Base-by-base conservation (phyloP, 2,329 filamentous ascomycete genomes). In the Fusarium paranaense region DNA sequence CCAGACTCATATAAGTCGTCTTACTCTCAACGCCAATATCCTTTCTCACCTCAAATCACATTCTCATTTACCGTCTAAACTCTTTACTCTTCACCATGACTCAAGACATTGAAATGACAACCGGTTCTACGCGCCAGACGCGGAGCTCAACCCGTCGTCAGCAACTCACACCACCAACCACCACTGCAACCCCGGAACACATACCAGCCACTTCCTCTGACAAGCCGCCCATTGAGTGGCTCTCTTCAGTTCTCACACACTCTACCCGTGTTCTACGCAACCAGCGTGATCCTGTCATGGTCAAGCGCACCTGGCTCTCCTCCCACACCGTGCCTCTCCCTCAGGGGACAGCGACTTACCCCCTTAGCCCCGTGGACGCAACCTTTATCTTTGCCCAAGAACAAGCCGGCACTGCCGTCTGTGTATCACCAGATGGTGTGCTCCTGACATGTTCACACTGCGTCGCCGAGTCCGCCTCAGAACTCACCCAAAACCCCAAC, bases 361-460 rank as follows among this genome's bases (percentile, higher is more conserved):
- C 42, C 40, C 18, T 33, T 5, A 67, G 64, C 61, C 67, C 72
- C 5, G 58, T 72, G 10, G 66, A 52, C 8, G 78, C 81, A 37
- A 83, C 83, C 6, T 80, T 87, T 6, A 83, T 89, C 27, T 89
- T 88, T 69, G 85, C 85, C 0, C 85, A 87, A 68, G 78, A 85
- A 30, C 84, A 87, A 69, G 87, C 87, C 6, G 86, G 87, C 6
- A 88, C 87, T 2, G 87, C 87, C 0, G 82, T 89, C 3, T 88
- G 86, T 70, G 84, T 89, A 37, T 82, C 83, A 0, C 71, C 81
- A 0, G 64, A 76, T 4, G 87, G 87, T 6, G 79, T 87, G 45
- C 72, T 88, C 6, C 78, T 89, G 22, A 88, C 86, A 2, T 89
- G 87, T 75, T 82, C 87, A 0, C 87, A 89, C 68, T 89, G 87